Evolutionary conservation across 1,139 yeast genomes (phyloP).

Genomic region (Geotrichum cucujoidarum): DNA sequence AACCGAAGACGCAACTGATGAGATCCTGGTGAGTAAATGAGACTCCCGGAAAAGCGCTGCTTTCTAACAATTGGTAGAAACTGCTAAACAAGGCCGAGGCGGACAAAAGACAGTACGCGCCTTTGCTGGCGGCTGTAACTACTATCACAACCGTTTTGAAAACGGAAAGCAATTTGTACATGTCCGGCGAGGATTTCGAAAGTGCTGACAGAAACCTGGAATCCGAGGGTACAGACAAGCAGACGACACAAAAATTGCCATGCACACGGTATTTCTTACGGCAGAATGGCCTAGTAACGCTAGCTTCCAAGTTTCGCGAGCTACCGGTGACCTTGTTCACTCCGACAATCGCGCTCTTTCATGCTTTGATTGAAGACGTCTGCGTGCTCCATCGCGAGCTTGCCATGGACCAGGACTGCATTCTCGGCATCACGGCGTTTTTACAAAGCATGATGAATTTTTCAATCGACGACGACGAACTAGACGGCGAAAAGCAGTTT

Average conservation of each 20-base stretch:
- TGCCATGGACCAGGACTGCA: conserved; percentile 20
- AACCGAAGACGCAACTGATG: conserved; percentile 24
- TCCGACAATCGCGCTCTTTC: conserved; percentile 22
- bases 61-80: conserved; percentile 1
- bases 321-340: conserved; percentile 19
- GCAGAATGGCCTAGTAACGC: conserved; percentile 20
- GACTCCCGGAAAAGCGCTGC: neutral
- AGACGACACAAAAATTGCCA: conserved; percentile 8
- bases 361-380: conserved; percentile 21
- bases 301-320: conserved; percentile 21
- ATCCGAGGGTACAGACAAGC: neutral
- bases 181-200: neutral
- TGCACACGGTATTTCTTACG: conserved; percentile 24
- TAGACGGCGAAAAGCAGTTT: conserved; percentile 22
- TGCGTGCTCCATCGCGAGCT: conserved; percentile 19
- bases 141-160: conserved; percentile 4
- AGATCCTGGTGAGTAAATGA: conserved; percentile 16
- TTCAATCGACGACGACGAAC: conserved; percentile 16
- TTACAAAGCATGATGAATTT: conserved; percentile 21
- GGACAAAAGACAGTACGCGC: conserved; percentile 6
- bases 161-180: neutral
- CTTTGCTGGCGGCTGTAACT: conserved; percentile 6
- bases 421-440: conserved; percentile 23
- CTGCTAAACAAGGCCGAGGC: conserved; percentile 15
- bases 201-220: neutral